A percentile compares a stretch with the other conserved stretches of the same genome.
Evolutionary conservation across 306 rosid species (phyloP).

Genomic region (Lagenaria siceraria): DNA sequence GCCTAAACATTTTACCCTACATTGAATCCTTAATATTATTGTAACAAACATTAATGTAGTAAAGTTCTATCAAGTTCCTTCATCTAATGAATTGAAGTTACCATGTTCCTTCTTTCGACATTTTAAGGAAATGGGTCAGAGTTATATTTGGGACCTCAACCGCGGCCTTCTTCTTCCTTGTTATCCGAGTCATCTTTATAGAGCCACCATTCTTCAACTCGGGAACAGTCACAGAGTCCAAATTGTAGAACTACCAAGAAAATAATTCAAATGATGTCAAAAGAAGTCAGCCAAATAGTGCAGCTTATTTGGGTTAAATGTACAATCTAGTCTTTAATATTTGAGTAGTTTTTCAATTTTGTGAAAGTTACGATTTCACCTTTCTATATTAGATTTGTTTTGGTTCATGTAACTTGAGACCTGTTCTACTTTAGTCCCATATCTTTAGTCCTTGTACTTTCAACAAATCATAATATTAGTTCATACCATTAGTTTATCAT

Average conservation of each 20-base stretch:
- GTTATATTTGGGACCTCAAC: conserved; percentile 47
- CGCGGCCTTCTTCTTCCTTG: conserved; percentile 41
- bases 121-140: conserved; percentile 59
- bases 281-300: neutral
- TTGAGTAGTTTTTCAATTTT: too few relatives aligned
- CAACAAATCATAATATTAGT: too few relatives aligned
- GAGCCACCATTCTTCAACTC: conserved; percentile 18
- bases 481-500: too few relatives aligned
- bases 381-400: too few relatives aligned
- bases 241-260: conserved; percentile 62
- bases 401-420: too few relatives aligned
- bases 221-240: conserved; percentile 48
- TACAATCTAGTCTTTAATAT: too few relatives aligned
- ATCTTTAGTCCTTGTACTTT: too few relatives aligned
- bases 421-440: too few relatives aligned
- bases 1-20: neutral
- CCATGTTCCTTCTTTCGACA: conserved; percentile 86
- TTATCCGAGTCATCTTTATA: conserved; percentile 51
- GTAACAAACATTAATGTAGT: neutral
- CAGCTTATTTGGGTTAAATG: neutral
- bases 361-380: too few relatives aligned
- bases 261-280: neutral
- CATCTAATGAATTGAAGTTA: conserved; percentile 17
- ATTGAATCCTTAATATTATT: neutral
- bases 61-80: neutral